Percentiles rank a stretch among this genome's conserved stretches.
These are phyloP conservation scores for Diaporthe australafricana DNA, from an alignment of 2,329 filamentous ascomycete genomes.

Conservation along the genomic window DNA sequence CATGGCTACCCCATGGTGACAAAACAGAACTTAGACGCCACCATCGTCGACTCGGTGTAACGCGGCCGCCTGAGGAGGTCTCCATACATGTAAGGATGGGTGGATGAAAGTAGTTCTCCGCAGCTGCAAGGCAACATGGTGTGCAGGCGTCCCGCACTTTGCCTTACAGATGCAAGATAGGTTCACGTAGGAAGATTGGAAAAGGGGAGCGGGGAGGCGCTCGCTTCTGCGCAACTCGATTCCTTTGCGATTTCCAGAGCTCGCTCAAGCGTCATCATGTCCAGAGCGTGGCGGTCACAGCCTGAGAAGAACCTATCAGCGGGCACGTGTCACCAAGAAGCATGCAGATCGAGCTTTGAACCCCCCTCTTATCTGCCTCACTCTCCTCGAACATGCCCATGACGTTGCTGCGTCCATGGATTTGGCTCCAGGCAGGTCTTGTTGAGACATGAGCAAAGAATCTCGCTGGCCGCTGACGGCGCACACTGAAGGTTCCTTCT, in stretches of 20 bases:
- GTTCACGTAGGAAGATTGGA: background rate
- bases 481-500: conserved; percentile 1
- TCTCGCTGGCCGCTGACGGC: background rate
- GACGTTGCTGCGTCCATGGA: background rate
- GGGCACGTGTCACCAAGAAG: conserved; percentile 12
- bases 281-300: conserved; percentile 23
- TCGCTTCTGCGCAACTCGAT: background rate
- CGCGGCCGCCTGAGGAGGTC: conserved; percentile 1
- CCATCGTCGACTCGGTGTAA: conserved; percentile 8
- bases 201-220: background rate
- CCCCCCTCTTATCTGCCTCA: background rate
- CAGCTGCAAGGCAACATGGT: conserved; percentile 15
- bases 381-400: background rate
- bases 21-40: conserved; percentile 1
- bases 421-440: conserved; percentile 5
- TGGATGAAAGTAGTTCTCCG: background rate
- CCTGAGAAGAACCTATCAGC: background rate
- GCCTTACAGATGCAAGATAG: background rate
- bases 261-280: background rate
- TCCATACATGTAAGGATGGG: background rate
- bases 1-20: background rate
- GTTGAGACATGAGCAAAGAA: background rate
- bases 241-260: background rate
- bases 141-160: background rate
- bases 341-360: conserved; percentile 6